Evolutionary conservation across 2,329 filamentous ascomycete genomes (phyloP).

Genomic region (Cladosporium velox): DNA sequence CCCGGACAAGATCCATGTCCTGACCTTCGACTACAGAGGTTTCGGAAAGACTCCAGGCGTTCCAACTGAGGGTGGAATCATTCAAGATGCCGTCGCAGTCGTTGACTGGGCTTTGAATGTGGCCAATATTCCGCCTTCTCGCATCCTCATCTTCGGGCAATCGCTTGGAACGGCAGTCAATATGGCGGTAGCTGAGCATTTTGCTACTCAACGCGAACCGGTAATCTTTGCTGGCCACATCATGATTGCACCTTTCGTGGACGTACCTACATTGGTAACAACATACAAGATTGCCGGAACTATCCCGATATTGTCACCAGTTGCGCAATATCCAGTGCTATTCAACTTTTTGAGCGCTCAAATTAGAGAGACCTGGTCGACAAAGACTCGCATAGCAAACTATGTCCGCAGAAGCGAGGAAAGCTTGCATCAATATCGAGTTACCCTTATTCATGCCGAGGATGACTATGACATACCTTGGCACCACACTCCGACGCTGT

Average conservation of each 20-base stretch:
- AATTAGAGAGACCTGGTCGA: constrained; percentile 54
- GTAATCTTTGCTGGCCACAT: constrained; percentile 57
- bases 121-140: constrained; percentile 54
- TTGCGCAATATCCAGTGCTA: constrained; percentile 51
- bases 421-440: constrained; percentile 42
- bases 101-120: constrained; percentile 57
- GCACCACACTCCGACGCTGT: constrained; percentile 53
- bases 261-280: constrained; percentile 55
- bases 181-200: constrained; percentile 48
- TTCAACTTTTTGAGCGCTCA: constrained; percentile 51
- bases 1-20: constrained; percentile 56
- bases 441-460: constrained; percentile 54
- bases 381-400: constrained; percentile 50
- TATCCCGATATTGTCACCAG: constrained; percentile 56
- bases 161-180: constrained; percentile 60
- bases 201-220: constrained; percentile 46
- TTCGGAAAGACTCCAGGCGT: constrained; percentile 57
- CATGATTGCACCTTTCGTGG: constrained; percentile 59
- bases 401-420: constrained; percentile 46
- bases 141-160: constrained; percentile 62
- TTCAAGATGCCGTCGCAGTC: constrained; percentile 56
- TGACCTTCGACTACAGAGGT: constrained; percentile 64
- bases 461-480: constrained; percentile 57
- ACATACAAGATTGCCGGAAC: constrained; percentile 60
- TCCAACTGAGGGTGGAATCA: constrained; percentile 58